Evolutionary conservation across 768 basidiomycete species (phyloP).

Genomic region (Suillus variegatus): DNA sequence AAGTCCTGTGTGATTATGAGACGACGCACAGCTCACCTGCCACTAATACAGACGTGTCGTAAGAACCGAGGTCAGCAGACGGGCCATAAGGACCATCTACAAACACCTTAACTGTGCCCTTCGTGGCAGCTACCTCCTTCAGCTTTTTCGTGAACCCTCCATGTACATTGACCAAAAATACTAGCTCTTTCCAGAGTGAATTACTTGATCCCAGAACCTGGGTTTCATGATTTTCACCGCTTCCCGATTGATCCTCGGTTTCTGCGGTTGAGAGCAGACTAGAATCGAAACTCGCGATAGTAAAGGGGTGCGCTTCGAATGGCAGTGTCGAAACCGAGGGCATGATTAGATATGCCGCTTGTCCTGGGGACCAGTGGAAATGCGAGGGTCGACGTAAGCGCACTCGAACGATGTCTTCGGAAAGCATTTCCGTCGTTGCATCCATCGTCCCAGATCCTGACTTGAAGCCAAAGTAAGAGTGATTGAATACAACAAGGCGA

Average conservation of each 20-base stretch:
- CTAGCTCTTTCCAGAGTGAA: conserved; percentile 41
- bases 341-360: conserved; percentile 52
- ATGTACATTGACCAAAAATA: conserved; percentile 61
- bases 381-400: conserved; percentile 36
- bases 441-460: conserved; percentile 29
- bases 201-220: neutral
- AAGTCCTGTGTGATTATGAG: neutral
- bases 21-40: conserved; percentile 38
- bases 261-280: conserved; percentile 13
- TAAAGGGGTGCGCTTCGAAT: conserved; percentile 63
- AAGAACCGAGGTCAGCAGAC: conserved; percentile 41
- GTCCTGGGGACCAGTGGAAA: conserved; percentile 56
- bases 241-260: too few relatives aligned
- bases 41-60: conserved; percentile 49
- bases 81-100: conserved; percentile 63
- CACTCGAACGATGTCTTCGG: conserved; percentile 35
- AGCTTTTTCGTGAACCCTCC: conserved; percentile 61
- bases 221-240: too few relatives aligned
- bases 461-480: conserved; percentile 37
- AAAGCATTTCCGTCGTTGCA: conserved; percentile 45
- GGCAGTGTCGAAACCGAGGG: conserved; percentile 46
- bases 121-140: conserved; percentile 31
- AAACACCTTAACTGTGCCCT: conserved; percentile 42
- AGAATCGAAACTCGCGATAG: conserved; percentile 48
- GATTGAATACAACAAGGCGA: conserved; percentile 45